A percentile compares a stretch with the other conserved stretches of the same genome.
phyloP scores from a whole-genome alignment of 177 flowering plant genomes.

The Telopea speciosissima region DNA sequence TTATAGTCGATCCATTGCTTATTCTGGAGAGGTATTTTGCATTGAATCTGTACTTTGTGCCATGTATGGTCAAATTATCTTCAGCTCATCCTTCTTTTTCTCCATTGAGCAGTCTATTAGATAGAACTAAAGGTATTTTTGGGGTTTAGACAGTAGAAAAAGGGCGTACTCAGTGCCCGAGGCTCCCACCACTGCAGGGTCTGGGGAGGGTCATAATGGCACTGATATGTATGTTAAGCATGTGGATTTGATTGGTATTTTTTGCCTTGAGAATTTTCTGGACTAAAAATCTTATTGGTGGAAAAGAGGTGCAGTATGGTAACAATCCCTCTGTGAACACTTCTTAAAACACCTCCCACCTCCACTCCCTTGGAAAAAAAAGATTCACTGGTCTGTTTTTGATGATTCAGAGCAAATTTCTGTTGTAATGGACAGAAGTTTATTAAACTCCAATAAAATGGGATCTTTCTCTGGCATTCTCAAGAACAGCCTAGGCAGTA shows the following conservation, averaged over 20 bases:
- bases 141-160: neutral
- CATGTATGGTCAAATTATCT: neutral
- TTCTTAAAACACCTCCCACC: no score
- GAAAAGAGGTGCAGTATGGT: neutral
- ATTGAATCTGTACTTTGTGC: conserved; percentile 1
- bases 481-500: neutral
- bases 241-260: neutral
- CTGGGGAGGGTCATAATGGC: no score
- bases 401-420: no score
- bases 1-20: conserved; percentile 85
- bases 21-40: conserved; percentile 74
- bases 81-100: neutral
- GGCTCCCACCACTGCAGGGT: no score
- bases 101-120: neutral
- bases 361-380: no score
- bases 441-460: no score
- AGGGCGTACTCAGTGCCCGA: no score
- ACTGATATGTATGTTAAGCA: neutral
- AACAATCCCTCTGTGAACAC: no score
- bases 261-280: no score
- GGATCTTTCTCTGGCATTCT: neutral
- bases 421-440: no score
- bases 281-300: neutral
- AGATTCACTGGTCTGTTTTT: neutral
- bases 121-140: neutral